These are phyloP conservation scores for Candida buenavistaensis DNA, from an alignment of 1,139 yeast species.

Conservation along the genomic window DNA sequence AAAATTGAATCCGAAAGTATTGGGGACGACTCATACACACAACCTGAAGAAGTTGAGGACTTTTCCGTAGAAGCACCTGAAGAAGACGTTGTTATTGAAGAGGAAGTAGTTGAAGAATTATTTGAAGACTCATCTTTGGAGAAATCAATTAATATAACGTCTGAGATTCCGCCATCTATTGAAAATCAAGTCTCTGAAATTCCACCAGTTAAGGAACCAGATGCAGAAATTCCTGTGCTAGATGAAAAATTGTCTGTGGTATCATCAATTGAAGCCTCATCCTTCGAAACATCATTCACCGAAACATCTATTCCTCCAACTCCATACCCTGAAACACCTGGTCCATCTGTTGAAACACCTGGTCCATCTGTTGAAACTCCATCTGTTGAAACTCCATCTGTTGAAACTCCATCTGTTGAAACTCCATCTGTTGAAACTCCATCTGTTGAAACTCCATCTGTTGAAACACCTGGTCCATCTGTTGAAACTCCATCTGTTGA, in stretches of 20 bases:
- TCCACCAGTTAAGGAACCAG: neutral
- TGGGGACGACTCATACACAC: too few relatives aligned
- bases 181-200: neutral
- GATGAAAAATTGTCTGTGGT: neutral
- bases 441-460: slow-evolving; percentile 1
- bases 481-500: too few relatives aligned
- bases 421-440: slow-evolving; percentile 1
- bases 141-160: neutral
- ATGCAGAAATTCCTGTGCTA: too few relatives aligned
- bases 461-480: slow-evolving; percentile 1
- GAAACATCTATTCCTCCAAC: slow-evolving; percentile 3
- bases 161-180: neutral
- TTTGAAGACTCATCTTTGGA: neutral
- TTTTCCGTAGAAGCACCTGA: too few relatives aligned
- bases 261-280: too few relatives aligned
- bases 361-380: slow-evolving; percentile 1
- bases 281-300: neutral
- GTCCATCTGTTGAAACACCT: slow-evolving; percentile 7
- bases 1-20: too few relatives aligned
- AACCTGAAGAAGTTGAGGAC: too few relatives aligned
- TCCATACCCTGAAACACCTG: too few relatives aligned
- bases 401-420: slow-evolving; percentile 1
- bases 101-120: neutral
- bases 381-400: neutral
- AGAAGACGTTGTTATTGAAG: too few relatives aligned